Evolutionary conservation across 768 basidiomycete genomes (phyloP), one percentile per base, ranked within the genome.

Genomic region (Phylloporus rhodoxanthus): DNA sequence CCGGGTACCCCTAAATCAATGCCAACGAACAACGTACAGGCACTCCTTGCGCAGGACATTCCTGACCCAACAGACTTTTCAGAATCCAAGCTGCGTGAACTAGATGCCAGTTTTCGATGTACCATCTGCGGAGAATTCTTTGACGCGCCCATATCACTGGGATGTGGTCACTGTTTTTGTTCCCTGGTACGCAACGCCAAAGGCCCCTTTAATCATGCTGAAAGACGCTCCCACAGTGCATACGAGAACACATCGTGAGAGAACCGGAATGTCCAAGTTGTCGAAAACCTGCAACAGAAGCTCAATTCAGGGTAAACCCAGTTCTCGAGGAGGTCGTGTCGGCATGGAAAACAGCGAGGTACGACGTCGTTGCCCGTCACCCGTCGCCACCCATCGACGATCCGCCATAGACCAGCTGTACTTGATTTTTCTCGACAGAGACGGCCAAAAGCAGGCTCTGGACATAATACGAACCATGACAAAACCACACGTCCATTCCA

Each of bases 91-190:
- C 70, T 92, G 11, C 73, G 77, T 21, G 68, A 70, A 25, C 65
- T 91, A 15, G 90, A 92, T 56, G 63, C 74, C 17, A 75, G 83
- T 9, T 69, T 87, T 51, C 75, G 85, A 14, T 92, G 90, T 57
- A 75, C 76, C 23, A 89, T 92, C 47, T 92, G 90, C 61, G 74
- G 81, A 33, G 86, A 90, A 51, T 72, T 83, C 29, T 87, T 80
- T 58, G 77, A 78, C 45, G 87, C 76, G 0, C 90, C 90, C 5
- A 82, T 91, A 23, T 80, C 79, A 3, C 75, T 91, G 4, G 64
- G 65, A 5, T 91, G 90, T 60, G 89, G 87, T 1, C 90, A 92
- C 59, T 84, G 81, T 42, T 92, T 91, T 62, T 91, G 90, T 68
- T 88, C 86, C 13, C 62, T 78, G 59, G 87, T 88, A 54, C 57